Percentiles rank a stretch among this genome's conserved stretches.
Evolutionary conservation across 495 filamentous ascomycete genomes (phyloP).

Genomic region (Xylaria longipes): DNA sequence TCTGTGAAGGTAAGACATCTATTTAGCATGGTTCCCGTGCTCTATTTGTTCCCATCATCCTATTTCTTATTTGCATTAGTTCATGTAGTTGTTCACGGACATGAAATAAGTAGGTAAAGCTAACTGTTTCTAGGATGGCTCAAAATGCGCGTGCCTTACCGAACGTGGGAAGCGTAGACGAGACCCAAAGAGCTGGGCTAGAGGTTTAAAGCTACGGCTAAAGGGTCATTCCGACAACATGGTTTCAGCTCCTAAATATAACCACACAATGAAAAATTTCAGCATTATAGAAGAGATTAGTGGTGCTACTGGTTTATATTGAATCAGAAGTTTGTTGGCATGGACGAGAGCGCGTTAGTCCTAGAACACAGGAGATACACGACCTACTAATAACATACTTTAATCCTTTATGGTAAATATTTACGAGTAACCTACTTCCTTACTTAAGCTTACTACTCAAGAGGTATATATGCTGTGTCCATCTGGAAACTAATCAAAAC

Average conservation of each 20-base stretch:
- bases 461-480: background rate
- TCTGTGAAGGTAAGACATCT: background rate
- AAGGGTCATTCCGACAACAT: background rate
- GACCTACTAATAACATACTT: background rate
- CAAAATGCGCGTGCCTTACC: background rate
- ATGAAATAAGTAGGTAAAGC: background rate
- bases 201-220: background rate
- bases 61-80: background rate
- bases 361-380: background rate
- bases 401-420: background rate
- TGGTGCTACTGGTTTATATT: background rate
- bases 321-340: background rate
- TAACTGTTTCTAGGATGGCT: background rate
- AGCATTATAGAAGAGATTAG: background rate
- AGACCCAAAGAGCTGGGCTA: background rate
- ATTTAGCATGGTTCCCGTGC: background rate
- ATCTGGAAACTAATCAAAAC: background rate
- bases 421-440: background rate
- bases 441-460: too few relatives aligned
- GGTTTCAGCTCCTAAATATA: background rate
- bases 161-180: background rate
- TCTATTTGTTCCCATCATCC: background rate
- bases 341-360: background rate
- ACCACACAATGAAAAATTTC: background rate
- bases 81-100: background rate